A percentile compares a stretch with the other conserved stretches of the same genome.
Evolutionary conservation across 2,329 filamentous ascomycete species (phyloP).

Genomic region (Scedosporium dehoogii): DNA sequence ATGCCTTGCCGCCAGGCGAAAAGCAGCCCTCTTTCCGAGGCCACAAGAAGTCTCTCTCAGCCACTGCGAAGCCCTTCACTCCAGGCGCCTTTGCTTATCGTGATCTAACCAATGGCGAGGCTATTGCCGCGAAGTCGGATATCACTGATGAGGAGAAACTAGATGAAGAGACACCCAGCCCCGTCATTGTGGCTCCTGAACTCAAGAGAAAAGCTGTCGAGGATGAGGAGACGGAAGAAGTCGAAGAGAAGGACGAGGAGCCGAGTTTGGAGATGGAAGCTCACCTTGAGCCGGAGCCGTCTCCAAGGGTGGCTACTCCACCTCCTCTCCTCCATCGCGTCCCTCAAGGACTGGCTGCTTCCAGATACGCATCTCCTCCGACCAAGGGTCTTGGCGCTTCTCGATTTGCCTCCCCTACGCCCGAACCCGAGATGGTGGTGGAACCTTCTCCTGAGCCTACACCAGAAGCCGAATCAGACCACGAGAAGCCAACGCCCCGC

Average conservation of each 20-base stretch:
- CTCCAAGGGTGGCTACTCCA: constrained; percentile 8
- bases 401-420: constrained; percentile 32
- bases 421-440: not conserved
- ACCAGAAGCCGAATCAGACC: constrained; percentile 14
- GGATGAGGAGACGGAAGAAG: not conserved
- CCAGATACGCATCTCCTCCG: constrained; percentile 12
- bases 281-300: constrained; percentile 10
- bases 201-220: not conserved
- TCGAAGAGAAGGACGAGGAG: constrained; percentile 1
- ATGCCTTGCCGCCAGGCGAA: constrained; percentile 39
- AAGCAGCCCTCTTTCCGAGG: constrained; percentile 23
- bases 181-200: not conserved
- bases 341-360: constrained; percentile 6
- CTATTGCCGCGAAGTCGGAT: not conserved
- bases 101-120: not conserved
- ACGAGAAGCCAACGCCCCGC: not conserved
- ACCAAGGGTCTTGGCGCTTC: constrained; percentile 32
- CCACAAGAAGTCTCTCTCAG: constrained; percentile 53
- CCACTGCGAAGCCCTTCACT: constrained; percentile 60
- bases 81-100: constrained; percentile 23
- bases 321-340: constrained; percentile 13
- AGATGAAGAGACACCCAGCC: not conserved
- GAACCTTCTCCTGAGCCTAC: constrained; percentile 1
- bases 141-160: not conserved
- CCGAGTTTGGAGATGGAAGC: constrained; percentile 8